A percentile compares a stretch with the other conserved stretches of the same genome.
phyloP scores from a whole-genome alignment of 257 asterid species.

The Striga asiatica region DNA sequence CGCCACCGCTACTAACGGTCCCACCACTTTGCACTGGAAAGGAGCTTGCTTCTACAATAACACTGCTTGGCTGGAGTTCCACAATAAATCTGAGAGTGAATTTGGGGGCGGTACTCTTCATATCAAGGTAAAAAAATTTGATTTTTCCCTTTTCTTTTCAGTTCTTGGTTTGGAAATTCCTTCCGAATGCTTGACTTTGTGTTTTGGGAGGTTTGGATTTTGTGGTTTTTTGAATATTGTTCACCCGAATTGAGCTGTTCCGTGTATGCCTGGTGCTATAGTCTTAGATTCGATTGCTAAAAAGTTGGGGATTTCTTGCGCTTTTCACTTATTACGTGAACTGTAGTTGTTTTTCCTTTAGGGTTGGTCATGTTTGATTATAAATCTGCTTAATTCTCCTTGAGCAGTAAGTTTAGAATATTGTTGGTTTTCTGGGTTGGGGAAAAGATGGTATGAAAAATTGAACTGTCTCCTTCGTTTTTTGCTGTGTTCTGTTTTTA shows the following conservation, averaged over 20 bases:
- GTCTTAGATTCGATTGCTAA: neutral
- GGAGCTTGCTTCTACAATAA: conserved; percentile 74
- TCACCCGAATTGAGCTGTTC: neutral
- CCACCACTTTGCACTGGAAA: conserved; percentile 44
- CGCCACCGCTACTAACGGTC: conserved; percentile 27
- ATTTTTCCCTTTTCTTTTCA: neutral
- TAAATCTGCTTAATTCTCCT: neutral
- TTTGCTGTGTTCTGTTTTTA: neutral
- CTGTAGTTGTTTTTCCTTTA: neutral
- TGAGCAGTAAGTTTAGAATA: neutral
- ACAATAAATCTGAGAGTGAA: conserved; percentile 42
- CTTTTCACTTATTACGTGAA: conserved; percentile 7
- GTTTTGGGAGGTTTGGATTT: conserved; percentile 9
- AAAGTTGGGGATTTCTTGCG: neutral
- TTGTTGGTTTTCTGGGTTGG: neutral
- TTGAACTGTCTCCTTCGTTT: neutral
- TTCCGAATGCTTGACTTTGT: neutral
- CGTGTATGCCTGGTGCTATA: neutral
- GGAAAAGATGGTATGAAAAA: neutral
- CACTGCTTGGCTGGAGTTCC: conserved; percentile 74
- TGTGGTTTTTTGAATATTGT: neutral
- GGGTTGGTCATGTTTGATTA: neutral
- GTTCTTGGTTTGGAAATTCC: conserved; percentile 1
- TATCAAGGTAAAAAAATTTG: conserved; percentile 40
- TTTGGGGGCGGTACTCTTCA: conserved; percentile 95